phyloP scores from a whole-genome alignment of 495 filamentous ascomycete genomes.

The Penicillium salamii region DNA sequence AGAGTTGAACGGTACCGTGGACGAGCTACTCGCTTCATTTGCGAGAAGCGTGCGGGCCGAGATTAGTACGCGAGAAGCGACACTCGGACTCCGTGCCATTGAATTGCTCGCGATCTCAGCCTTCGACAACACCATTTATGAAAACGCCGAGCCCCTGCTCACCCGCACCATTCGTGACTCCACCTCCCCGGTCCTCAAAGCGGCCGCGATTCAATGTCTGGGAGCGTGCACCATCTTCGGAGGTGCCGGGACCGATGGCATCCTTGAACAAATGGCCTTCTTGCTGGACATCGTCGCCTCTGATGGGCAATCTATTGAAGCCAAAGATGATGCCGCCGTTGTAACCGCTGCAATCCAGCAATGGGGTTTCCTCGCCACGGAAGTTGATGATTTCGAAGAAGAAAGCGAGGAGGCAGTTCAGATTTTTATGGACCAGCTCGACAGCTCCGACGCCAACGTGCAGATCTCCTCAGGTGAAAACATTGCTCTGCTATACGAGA shows the following conservation, averaged over 20 bases:
- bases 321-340: slow-evolving; percentile 69
- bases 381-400: slow-evolving; percentile 74
- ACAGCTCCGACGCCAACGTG: slow-evolving; percentile 69
- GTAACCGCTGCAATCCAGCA: slow-evolving; percentile 81
- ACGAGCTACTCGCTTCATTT: slow-evolving; percentile 69
- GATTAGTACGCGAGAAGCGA: slow-evolving; percentile 67
- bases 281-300: slow-evolving; percentile 82
- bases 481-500: slow-evolving; percentile 87
- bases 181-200: slow-evolving; percentile 61
- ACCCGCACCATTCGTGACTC: slow-evolving; percentile 72
- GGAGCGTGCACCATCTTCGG: slow-evolving; percentile 72
- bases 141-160: slow-evolving; percentile 58
- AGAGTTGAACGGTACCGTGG: slow-evolving; percentile 57
- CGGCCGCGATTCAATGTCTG: slow-evolving; percentile 72
- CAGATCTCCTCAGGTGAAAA: slow-evolving; percentile 86
- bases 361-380: slow-evolving; percentile 85
- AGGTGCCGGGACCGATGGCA: slow-evolving; percentile 68
- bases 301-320: slow-evolving; percentile 73
- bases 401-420: slow-evolving; percentile 75
- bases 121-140: slow-evolving; percentile 67
- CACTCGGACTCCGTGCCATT: slow-evolving; percentile 70
- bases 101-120: slow-evolving; percentile 72
- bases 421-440: slow-evolving; percentile 85
- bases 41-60: slow-evolving; percentile 70
- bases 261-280: slow-evolving; percentile 75